Evolutionary conservation across 1,284 basidiomycete species (phyloP).

Genomic region (Malassezia sp.): DNA sequence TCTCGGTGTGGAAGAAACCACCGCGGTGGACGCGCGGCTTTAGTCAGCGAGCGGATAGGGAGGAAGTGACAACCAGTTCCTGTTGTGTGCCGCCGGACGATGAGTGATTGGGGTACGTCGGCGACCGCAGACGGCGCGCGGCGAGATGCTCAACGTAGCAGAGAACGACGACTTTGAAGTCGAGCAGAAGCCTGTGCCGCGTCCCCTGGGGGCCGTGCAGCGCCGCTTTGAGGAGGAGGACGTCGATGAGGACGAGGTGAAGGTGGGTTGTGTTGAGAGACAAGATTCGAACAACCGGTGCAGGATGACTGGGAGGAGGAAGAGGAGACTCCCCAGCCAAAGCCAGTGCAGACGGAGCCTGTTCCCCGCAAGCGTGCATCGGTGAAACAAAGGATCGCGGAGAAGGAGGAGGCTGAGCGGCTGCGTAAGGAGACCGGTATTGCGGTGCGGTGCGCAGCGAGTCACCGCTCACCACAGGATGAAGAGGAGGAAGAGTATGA

Average conservation of each 20-base stretch:
- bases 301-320: constrained; percentile 46
- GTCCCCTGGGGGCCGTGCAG: constrained; percentile 15
- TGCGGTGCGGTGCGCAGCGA: no score
- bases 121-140: constrained; percentile 1
- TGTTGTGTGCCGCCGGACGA: no score
- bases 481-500: constrained; percentile 11
- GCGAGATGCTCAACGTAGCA: no score
- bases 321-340: constrained; percentile 23
- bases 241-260: constrained; percentile 37
- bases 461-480: no score
- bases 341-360: constrained; percentile 14
- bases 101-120: constrained; percentile 39
- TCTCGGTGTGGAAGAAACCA: not conserved
- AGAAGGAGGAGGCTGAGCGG: constrained; percentile 33
- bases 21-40: not conserved
- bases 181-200: constrained; percentile 20
- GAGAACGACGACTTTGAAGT: constrained; percentile 43
- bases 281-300: not conserved
- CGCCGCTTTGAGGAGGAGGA: constrained; percentile 43
- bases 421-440: no score
- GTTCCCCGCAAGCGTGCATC: constrained; percentile 39
- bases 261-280: constrained; percentile 27
- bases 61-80: no score
- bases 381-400: constrained; percentile 43
- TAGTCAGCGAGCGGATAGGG: no score